phyloP scores from a whole-genome alignment of 768 basidiomycete genomes.

The Suillus spraguei region DNA sequence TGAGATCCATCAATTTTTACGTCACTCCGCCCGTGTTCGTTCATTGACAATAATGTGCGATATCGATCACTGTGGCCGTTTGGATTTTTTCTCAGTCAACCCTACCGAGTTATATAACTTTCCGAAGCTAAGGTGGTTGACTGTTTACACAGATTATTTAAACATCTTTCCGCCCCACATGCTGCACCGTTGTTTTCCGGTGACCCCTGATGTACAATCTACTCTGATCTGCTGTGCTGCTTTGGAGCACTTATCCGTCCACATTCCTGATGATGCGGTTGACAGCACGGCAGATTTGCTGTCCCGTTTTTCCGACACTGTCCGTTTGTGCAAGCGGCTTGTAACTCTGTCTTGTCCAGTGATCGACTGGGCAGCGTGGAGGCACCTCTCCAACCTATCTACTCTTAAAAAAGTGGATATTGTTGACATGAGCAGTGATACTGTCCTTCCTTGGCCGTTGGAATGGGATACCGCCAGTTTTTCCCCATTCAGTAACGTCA shows the following conservation, averaged over 20 bases:
- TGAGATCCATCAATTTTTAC: not conserved
- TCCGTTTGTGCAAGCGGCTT: not conserved
- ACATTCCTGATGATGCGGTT: not conserved
- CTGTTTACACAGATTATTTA: not conserved
- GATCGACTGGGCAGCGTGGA: not conserved
- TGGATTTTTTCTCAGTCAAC: not conserved
- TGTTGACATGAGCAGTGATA: not conserved
- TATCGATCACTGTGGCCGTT: not conserved
- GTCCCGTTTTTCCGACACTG: not conserved
- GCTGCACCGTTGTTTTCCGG: slow-evolving; percentile 20
- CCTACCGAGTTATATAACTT: not conserved
- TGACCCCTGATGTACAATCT: not conserved
- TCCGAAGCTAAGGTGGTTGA: not conserved
- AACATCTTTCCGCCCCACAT: not conserved
- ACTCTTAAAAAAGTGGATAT: not conserved
- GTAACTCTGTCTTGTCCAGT: not conserved
- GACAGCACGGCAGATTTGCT: not conserved
- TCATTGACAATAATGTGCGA: no score
- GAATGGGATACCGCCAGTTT: not conserved
- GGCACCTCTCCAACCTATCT: not conserved
- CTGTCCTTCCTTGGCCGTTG: not conserved
- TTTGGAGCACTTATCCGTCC: not conserved
- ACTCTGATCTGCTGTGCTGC: not conserved
- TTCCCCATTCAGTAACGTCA: not conserved
- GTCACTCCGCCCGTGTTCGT: not conserved